Evolutionary conservation across 169 alveolate species (phyloP), one percentile per base, ranked within the genome.

Genomic region (Amoebophrya sp.): DNA sequence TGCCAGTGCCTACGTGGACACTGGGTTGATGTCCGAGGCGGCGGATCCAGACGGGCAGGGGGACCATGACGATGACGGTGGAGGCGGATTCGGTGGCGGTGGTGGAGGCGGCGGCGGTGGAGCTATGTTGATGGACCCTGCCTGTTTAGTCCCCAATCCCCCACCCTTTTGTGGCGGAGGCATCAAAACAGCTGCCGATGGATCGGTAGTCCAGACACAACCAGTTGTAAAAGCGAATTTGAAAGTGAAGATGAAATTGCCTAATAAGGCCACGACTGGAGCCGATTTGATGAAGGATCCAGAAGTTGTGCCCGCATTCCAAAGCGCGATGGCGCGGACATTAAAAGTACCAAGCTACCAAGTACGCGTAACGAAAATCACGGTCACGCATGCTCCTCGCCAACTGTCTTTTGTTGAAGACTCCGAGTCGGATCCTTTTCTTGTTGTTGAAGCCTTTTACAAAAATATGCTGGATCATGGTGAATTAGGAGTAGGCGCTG

Each of bases 91-190:
- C n/a, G n/a, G n/a, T n/a, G n/a, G n/a, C n/a, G n/a, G n/a, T n/a
- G n/a, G n/a, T n/a, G n/a, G n/a, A n/a, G n/a, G n/a, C n/a, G n/a
- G n/a, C n/a, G n/a, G n/a, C n/a, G n/a, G n/a, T n/a, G n/a, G n/a
- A n/a, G n/a, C n/a, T n/a, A n/a, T n/a, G n/a, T n/a, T n/a, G n/a
- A 65, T 65, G 38, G 83, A 65, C 26, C 83, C 2, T 0, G 83
- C 83, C 3, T 65, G 83, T 26, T 10, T 65, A 29, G 33, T 26
- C 39, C 39, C 18, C 36, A 26, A 65, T 65, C 83, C 83, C 39
- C 83, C 83, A 36, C 83, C 83, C 83, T 65, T 65, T 36, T 65
- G 83, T 36, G 33, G 36, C 39, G 83, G 83, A 29, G 83, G 83
- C 65, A 47, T 12, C 29, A 47, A 12, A 6, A 47, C 65, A 18